Percentiles rank a stretch among this genome's conserved stretches.
Conservation (phyloP, 1,284 basidiomycete species). For the Peniophora sp. region DNA sequence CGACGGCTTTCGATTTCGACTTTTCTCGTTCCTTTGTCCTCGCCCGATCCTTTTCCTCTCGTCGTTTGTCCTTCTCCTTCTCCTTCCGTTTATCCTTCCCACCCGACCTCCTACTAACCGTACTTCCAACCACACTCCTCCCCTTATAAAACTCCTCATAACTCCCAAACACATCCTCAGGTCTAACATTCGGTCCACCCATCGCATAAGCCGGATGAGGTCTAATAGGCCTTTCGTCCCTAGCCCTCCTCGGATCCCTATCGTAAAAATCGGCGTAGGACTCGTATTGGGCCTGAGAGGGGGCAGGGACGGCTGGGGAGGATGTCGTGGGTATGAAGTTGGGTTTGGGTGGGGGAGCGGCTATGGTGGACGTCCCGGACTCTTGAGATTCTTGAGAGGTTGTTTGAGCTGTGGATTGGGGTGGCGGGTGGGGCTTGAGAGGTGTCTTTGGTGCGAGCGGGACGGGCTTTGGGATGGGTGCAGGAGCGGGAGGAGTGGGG, state of each 20-base stretch:
- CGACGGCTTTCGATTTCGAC: neutral
- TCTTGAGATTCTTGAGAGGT: neutral
- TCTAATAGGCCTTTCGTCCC: constrained; percentile 8
- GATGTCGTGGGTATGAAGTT: neutral
- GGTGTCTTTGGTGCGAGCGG: too few relatives aligned
- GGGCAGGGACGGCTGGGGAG: neutral
- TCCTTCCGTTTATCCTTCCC: neutral
- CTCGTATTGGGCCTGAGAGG: constrained; percentile 3
- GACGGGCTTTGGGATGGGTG: neutral
- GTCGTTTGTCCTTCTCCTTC: too few relatives aligned
- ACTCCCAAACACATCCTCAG: neutral
- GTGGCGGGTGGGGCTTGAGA: too few relatives aligned
- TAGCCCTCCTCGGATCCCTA: constrained; percentile 5
- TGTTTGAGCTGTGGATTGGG: too few relatives aligned
- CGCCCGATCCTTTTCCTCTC: constrained; percentile 4
- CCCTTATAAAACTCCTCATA: constrained; percentile 1
- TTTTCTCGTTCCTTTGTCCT: neutral
- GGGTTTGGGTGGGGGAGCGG: neutral
- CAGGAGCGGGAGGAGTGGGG: neutral
- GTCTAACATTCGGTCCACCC: neutral
- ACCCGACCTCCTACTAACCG: neutral
- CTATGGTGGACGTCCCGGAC: neutral
- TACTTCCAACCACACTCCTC: neutral
- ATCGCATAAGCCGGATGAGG: constrained; percentile 2
- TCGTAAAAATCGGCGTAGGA: constrained; percentile 10